phyloP scores from a whole-genome alignment of 345 rosid genomes.

The Syzygium aromaticum region DNA sequence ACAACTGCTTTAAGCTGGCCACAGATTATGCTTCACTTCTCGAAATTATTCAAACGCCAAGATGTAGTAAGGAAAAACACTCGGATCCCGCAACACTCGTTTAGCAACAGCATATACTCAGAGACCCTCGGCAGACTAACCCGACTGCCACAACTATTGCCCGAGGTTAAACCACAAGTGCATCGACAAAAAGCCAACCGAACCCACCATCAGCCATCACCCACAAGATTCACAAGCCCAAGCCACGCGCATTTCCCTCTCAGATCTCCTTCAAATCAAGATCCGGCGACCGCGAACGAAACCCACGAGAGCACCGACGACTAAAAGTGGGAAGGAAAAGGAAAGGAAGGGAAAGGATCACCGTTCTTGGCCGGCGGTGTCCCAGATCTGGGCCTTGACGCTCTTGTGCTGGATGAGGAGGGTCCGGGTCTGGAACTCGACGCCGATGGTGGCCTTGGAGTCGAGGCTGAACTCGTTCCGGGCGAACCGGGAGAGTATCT shows the following conservation, averaged over 20 bases:
- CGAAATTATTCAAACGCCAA: neutral
- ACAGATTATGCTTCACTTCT: neutral
- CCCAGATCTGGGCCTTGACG: constrained; percentile 99
- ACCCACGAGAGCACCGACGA: neutral
- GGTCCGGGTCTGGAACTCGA: constrained; percentile 85
- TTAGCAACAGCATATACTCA: neutral
- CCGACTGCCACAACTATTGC: neutral
- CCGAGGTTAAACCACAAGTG: too few relatives aligned
- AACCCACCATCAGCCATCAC: neutral
- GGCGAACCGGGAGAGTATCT: constrained; percentile 74
- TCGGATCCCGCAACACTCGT: neutral
- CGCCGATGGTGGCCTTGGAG: constrained; percentile 93
- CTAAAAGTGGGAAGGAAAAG: neutral
- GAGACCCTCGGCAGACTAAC: neutral
- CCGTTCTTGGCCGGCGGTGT: constrained; percentile 97
- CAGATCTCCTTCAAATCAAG: neutral
- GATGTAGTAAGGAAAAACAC: neutral
- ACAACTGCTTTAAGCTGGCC: neutral
- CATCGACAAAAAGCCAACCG: neutral
- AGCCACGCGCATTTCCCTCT: neutral
- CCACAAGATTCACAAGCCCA: neutral
- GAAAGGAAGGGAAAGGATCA: neutral
- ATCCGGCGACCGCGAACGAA: neutral
- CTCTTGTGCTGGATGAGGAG: constrained; percentile 62
- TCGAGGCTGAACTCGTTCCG: constrained; percentile 80